Evolutionary conservation across 768 basidiomycete species (phyloP), one percentile per base, ranked within the genome.

Genomic region (Wakefieldia striispora): DNA sequence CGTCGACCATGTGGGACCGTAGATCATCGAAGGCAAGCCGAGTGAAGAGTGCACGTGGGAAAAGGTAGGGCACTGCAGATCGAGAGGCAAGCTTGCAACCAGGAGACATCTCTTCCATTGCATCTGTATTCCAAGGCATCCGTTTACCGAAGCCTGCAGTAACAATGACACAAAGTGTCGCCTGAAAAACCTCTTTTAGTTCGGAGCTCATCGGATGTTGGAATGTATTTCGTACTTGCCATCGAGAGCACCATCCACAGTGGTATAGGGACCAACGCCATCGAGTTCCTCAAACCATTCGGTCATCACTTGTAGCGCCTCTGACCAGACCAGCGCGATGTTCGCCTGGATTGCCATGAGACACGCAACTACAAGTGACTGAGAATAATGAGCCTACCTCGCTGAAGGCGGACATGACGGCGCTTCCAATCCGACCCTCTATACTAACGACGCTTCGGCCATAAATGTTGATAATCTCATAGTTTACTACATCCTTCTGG

Each of bases 351-450:
- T 13, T 2, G 33, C 7, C 2, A 26, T 57, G 20, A 49, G 41
- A n/a, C 21, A 47, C 6, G 8, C 20, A 0, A 26, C 0, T 9
- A 24, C 16, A 19, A 41, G 16, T 14, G 21, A 13, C 14, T 9
- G 14, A n/a, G 21, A 29, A 16, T 34, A 17, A 21, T 11, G 26
- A 14, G 40, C 60, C 41, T 46, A 67, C 78, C 63, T 80, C 79
- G 40, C 71, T 77, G 59, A 80, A 80, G 0, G 79, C 77, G 11
- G 74, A 71, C 45, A 74, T 78, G 19, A 75, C 60, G 77, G 3
- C 75, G 66, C 45, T 74, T 73, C 77, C 78, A 80, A n/a, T 74
- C 70, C 0, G 69, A 44, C 71, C 75, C 42, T 76, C 77, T 0
- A 60, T 56, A 6, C 72, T 69, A 26, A 80, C 56, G 3, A 81